Evolutionary conservation across 495 filamentous ascomycete genomes (phyloP).

Genomic region (Penicillium goetzii): DNA sequence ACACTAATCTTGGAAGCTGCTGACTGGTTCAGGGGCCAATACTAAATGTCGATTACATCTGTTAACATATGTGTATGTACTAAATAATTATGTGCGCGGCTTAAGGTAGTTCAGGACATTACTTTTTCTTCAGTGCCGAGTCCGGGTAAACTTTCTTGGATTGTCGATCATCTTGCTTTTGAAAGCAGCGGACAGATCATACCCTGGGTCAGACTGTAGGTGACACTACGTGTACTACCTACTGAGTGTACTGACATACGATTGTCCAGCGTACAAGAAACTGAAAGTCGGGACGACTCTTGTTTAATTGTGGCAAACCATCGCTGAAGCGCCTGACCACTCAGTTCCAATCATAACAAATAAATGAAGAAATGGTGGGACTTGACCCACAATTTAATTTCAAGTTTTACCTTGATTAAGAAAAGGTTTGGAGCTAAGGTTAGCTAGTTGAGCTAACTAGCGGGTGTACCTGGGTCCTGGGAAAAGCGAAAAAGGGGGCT

Average conservation of each 20-base stretch:
- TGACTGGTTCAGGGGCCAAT: no score
- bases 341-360: background rate
- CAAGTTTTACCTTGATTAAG: background rate
- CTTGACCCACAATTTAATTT: background rate
- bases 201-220: background rate
- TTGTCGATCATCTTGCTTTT: background rate
- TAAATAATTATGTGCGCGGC: background rate
- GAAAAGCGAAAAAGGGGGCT: background rate
- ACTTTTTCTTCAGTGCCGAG: background rate
- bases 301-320: background rate
- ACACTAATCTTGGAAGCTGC: no score
- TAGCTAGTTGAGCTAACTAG: background rate
- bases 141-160: background rate
- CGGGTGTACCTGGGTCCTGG: background rate
- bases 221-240: background rate
- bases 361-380: background rate
- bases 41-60: no score
- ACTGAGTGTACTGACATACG: background rate
- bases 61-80: no score
- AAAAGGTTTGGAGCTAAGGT: background rate
- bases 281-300: background rate
- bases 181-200: background rate
- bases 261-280: background rate
- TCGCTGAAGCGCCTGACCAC: background rate
- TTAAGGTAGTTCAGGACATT: background rate